Conservation (phyloP, 1,284 basidiomycete species). For the Cryptococcus hybrid region DNA sequence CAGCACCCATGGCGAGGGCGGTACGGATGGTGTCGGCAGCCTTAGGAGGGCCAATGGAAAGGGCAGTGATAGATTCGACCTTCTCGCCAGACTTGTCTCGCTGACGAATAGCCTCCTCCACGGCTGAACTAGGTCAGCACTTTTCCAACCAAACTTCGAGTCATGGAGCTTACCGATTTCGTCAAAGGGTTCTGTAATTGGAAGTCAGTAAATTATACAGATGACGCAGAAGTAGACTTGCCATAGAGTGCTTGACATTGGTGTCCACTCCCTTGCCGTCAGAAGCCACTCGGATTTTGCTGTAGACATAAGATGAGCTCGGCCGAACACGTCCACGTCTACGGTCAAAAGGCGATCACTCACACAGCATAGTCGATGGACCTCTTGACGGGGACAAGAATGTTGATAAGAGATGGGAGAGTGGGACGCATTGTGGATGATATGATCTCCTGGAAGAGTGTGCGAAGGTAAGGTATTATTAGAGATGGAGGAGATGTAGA, state of each 20-base stretch:
- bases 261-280: conserved; percentile 90
- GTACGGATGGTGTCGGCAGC: conserved; percentile 88
- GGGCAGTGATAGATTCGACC: conserved; percentile 81
- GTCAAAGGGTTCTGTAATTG: conserved; percentile 79
- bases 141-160: not conserved
- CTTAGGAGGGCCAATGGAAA: conserved; percentile 92
- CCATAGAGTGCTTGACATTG: conserved; percentile 97
- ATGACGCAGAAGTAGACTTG: conserved; percentile 47
- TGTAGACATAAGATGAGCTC: conserved; percentile 52
- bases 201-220: not conserved
- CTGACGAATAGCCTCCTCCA: conserved; percentile 94
- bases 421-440: conserved; percentile 65
- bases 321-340: not conserved
- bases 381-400: conserved; percentile 90
- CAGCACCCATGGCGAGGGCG: conserved; percentile 96
- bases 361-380: conserved; percentile 53
- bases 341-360: conserved; percentile 8
- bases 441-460: not conserved
- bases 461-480: not conserved
- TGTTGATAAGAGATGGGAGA: conserved; percentile 68
- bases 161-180: conserved; percentile 72
- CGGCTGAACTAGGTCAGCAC: conserved; percentile 58
- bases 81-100: conserved; percentile 71
- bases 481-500: conserved; percentile 1
- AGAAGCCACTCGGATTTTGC: conserved; percentile 91